Evolutionary conservation across 352 stramenopile species (phyloP).

Genomic region (Pythium biforme): DNA sequence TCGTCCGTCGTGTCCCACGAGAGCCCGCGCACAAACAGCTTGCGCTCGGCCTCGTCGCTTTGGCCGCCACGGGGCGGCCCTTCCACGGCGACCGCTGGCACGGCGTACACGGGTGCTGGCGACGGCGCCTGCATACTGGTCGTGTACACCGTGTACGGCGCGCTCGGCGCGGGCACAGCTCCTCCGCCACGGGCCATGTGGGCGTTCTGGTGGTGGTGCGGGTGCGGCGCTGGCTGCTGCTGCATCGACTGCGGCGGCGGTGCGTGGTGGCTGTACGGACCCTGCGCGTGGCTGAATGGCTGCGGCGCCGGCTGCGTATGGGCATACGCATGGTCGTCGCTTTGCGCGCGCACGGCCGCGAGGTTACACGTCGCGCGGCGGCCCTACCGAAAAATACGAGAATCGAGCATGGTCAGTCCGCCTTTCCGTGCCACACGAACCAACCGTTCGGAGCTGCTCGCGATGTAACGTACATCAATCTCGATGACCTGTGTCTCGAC

Average conservation of each 20-base stretch:
- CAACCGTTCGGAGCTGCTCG: neutral
- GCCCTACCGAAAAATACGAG: constrained; percentile 23
- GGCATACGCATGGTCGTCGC: constrained; percentile 33
- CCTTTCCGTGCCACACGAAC: neutral
- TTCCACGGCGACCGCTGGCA: constrained; percentile 26
- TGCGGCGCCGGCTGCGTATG: too few species aligned
- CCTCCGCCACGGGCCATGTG: neutral
- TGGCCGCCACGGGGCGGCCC: constrained; percentile 15
- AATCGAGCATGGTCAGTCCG: neutral
- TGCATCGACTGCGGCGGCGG: neutral
- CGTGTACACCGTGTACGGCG: constrained; percentile 31
- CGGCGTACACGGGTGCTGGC: constrained; percentile 31
- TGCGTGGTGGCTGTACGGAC: constrained; percentile 20
- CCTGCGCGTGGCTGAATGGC: constrained; percentile 4
- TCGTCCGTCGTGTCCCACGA: constrained; percentile 57
- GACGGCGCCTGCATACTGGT: constrained; percentile 10
- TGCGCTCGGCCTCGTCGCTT: constrained; percentile 47
- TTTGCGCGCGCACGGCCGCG: constrained; percentile 41
- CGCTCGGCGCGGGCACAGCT: neutral
- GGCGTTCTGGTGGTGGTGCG: constrained; percentile 14
- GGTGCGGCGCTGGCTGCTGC: too few species aligned
- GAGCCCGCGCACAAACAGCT: constrained; percentile 62
- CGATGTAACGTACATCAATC: constrained; percentile 47
- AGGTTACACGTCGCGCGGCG: constrained; percentile 52
- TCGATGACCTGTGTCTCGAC: constrained; percentile 47